Evolutionary conservation across 179 eudicot species (phyloP), one percentile per base, ranked within the genome.

Genomic region (Vitellaria paradoxa): DNA sequence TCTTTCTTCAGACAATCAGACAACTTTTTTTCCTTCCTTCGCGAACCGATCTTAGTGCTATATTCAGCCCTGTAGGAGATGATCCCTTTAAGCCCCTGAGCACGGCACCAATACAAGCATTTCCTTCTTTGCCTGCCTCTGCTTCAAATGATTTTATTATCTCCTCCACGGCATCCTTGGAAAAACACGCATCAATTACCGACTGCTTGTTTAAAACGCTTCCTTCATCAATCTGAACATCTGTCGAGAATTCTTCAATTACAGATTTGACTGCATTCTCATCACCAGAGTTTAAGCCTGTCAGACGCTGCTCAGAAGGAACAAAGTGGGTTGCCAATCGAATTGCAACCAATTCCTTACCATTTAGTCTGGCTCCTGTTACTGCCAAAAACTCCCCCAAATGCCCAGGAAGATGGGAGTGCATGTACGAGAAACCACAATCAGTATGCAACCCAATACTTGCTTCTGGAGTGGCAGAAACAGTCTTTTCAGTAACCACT

Each of bases 391-490:
- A 96, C 73, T 96, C 99, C 74, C 99, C 99, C 70, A 93, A 78
- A 78, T 76, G 88, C 57, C 99, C 97, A 78, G 97, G 98, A 79
- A 95, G 91, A 71, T 79, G 94, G n/a, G 99, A 87, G 81, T 84
- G 98, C 50, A 90, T 84, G 87, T 88, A 90, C 6, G 99, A 96
- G 84, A 96, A 96, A 68, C 98, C 85, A 76, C 98, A 93, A 67
- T 96, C 99, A 9, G 93, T 89, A 76, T 96, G 99, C 83, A 89
- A 90, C 70, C 99, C 99, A 77, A 96, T 87, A 75, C 88, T 89
- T 77, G 98, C 97, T 87, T 96, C 99, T 73, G 99, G 99, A 73
- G 96, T 93, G 63, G 99, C 88, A 79, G 91, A 93, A 76, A 90
- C 99, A 17, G 93, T 82, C 72, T 96, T 96, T 77, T 96, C 99